Percentiles rank a stretch among this genome's conserved stretches.
These are phyloP conservation scores for Tolypocladium guangdongense DNA, from an alignment of 2,329 filamentous ascomycete genomes.

Conservation along the genomic window DNA sequence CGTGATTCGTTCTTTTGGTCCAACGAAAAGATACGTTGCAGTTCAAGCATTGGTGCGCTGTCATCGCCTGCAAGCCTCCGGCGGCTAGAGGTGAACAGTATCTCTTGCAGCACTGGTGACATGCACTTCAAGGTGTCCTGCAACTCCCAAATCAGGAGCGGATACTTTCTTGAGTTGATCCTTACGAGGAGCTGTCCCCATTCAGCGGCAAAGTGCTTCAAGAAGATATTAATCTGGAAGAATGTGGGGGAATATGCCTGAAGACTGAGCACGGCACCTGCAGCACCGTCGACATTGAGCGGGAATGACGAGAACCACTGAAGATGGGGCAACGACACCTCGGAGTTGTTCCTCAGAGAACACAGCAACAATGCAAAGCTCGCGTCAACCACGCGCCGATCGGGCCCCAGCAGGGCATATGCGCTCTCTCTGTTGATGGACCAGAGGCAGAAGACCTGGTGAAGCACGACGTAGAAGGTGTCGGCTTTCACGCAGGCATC, in stretches of 20 bases:
- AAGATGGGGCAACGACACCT: slow-evolving; percentile 11
- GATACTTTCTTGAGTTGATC: slow-evolving; percentile 12
- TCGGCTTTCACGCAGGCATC: slow-evolving; percentile 47
- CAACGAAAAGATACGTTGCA: slow-evolving; percentile 12
- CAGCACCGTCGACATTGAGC: background rate
- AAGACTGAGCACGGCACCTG: background rate
- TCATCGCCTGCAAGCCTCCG: slow-evolving; percentile 14
- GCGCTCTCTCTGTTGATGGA: slow-evolving; percentile 26
- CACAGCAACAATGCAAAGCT: slow-evolving; percentile 10
- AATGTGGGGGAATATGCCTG: background rate
- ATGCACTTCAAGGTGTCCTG: slow-evolving; percentile 11
- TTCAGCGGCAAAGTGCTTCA: slow-evolving; percentile 8
- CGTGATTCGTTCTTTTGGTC: slow-evolving; percentile 13
- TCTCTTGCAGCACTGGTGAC: slow-evolving; percentile 12
- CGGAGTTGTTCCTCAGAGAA: slow-evolving; percentile 12
- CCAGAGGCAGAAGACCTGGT: slow-evolving; percentile 55
- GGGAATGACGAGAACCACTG: slow-evolving; percentile 20
- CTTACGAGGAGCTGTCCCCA: slow-evolving; percentile 10
- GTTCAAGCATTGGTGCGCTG: slow-evolving; percentile 2
- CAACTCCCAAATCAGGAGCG: slow-evolving; percentile 17
- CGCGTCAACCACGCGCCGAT: slow-evolving; percentile 7
- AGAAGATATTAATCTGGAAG: slow-evolving; percentile 10
- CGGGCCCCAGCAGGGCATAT: slow-evolving; percentile 12
- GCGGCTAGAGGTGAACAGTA: slow-evolving; percentile 20
- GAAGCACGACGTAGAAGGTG: slow-evolving; percentile 51